phyloP scores from a whole-genome alignment of 192 early-diverging fungal species.

The Coemansia sp. region DNA sequence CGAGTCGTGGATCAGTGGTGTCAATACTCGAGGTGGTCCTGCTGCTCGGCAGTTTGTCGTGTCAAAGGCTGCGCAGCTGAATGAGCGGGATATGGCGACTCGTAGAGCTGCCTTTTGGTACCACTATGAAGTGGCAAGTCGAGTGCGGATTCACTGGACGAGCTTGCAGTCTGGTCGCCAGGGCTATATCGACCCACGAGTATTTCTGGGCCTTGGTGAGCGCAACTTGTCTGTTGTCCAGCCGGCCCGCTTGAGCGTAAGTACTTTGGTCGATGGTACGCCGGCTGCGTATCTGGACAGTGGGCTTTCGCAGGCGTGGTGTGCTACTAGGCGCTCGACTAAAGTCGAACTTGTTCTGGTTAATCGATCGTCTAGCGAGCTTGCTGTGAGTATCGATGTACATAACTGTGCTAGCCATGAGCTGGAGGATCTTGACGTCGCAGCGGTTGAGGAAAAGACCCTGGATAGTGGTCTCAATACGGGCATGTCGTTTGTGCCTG shows the following conservation, averaged over 20 bases:
- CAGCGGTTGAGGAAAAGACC: background rate
- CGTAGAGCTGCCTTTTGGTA: conserved; percentile 38
- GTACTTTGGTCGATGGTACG: conserved; percentile 10
- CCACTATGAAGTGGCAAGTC: conserved; percentile 30
- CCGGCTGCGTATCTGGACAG: conserved; percentile 13
- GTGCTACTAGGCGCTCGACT: background rate
- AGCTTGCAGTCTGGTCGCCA: conserved; percentile 24
- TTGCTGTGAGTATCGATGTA: conserved; percentile 12
- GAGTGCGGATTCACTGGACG: conserved; percentile 40
- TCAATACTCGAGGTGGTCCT: background rate
- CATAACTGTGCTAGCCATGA: background rate
- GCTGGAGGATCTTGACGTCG: background rate
- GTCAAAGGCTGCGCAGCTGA: conserved; percentile 19
- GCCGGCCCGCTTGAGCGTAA: conserved; percentile 19
- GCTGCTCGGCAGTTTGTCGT: conserved; percentile 43
- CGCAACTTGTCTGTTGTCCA: conserved; percentile 13
- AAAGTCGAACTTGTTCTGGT: conserved; percentile 15
- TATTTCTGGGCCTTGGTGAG: conserved; percentile 17
- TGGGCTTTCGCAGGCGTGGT: conserved; percentile 16
- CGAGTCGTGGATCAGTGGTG: conserved; percentile 24
- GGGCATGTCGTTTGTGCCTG: conserved; percentile 4
- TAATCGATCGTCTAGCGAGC: conserved; percentile 13
- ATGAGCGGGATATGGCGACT: conserved; percentile 4
- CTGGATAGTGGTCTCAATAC: background rate
- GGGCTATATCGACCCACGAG: conserved; percentile 42